Percentiles rank a stretch among this genome's conserved stretches.
Evolutionary conservation across 768 basidiomycete genomes (phyloP).

Genomic region (Macrolepiota albuminosa): DNA sequence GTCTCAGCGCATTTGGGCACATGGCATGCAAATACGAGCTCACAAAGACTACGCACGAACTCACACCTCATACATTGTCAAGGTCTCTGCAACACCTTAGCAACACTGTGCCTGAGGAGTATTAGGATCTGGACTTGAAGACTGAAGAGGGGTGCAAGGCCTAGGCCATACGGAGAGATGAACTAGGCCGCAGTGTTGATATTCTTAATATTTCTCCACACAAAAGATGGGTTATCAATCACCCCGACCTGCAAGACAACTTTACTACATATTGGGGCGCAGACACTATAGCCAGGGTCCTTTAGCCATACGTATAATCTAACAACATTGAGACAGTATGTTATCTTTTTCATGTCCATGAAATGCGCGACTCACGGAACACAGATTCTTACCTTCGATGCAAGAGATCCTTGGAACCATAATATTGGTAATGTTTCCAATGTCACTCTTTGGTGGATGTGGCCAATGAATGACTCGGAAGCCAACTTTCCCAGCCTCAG

Average conservation of each 20-base stretch:
- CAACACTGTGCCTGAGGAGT: no score
- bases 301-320: conserved; percentile 53
- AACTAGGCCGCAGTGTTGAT: conserved; percentile 61
- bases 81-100: no score
- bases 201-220: conserved; percentile 56
- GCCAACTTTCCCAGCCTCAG: no score
- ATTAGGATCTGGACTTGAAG: no score
- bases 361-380: neutral
- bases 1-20: no score
- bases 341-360: conserved; percentile 9
- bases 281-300: conserved; percentile 48
- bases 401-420: conserved; percentile 1
- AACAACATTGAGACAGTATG: conserved; percentile 62
- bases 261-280: conserved; percentile 65
- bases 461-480: no score
- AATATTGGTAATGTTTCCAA: neutral
- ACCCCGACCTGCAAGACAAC: conserved; percentile 71
- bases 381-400: conserved; percentile 86
- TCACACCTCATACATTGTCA: no score
- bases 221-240: conserved; percentile 61
- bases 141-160: no score
- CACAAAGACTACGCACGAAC: no score
- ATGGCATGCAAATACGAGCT: no score
- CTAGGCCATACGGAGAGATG: conserved; percentile 57
- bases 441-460: no score